A percentile compares a stretch with the other conserved stretches of the same genome.
phyloP scores from a whole-genome alignment of 2,329 filamentous ascomycete species.

The Camptophora hylomeconis region DNA sequence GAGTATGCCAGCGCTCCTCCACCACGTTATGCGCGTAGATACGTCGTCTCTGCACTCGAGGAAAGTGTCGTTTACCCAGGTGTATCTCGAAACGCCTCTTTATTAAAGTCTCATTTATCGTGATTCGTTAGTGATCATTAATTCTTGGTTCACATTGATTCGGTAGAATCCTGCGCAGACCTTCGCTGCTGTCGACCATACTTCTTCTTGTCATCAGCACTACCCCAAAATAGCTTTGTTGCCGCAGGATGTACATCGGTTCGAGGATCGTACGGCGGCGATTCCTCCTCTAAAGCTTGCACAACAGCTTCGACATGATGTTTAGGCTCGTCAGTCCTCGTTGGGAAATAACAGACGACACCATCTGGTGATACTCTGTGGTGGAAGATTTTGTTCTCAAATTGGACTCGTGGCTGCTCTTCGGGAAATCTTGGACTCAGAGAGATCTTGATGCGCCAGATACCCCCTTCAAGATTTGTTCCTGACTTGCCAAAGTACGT shows the following conservation, averaged over 20 bases:
- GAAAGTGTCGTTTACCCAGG: no score
- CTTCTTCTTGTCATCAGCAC: constrained; percentile 61
- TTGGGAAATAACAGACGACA: constrained; percentile 64
- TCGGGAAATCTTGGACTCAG: constrained; percentile 79
- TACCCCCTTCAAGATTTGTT: constrained; percentile 83
- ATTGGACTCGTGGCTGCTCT: constrained; percentile 71
- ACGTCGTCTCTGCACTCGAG: no score
- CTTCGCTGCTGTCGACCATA: constrained; percentile 61
- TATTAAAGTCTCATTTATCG: no score
- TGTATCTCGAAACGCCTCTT: no score
- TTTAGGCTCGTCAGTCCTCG: constrained; percentile 60
- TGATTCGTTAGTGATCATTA: no score
- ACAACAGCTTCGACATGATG: constrained; percentile 78
- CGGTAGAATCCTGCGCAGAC: constrained; percentile 12
- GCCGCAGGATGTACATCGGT: constrained; percentile 79
- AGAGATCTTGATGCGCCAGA: constrained; percentile 67
- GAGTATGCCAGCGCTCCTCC: no score
- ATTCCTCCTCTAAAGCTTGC: constrained; percentile 70
- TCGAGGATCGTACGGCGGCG: constrained; percentile 77
- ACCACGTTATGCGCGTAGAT: no score
- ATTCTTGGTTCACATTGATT: constrained; percentile 4
- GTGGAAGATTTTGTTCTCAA: constrained; percentile 76
- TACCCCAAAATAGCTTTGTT: constrained; percentile 75
- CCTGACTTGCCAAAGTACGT: constrained; percentile 86
- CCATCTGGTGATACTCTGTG: constrained; percentile 72